Evolutionary conservation across 2,329 filamentous ascomycete genomes (phyloP), one percentile per base, ranked within the genome.

Genomic region (Fusarium sp.): DNA sequence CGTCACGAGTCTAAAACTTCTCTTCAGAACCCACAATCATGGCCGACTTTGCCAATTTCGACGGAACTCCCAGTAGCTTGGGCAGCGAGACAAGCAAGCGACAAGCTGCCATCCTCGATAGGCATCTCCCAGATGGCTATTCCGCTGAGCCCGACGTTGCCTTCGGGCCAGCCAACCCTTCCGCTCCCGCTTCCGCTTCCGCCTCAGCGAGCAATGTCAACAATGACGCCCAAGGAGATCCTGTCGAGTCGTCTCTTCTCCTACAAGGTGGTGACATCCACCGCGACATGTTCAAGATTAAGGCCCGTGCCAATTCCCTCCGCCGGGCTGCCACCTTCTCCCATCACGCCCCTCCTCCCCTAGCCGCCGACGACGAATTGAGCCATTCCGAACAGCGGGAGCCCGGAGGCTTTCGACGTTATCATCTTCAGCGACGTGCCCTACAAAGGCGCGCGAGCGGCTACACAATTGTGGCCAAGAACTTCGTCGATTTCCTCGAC

Each of bases 261-360:
- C 82, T 94, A 5, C 91, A 91, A 73, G 91, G 91, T 50, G 91
- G 91, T 39, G 91, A 94, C 72, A 90, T 94, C 21, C 91, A 94
- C 75, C 88, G 91, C 33, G 90, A 92, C 72, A 85, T 94, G 33
- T 94, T 91, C 84, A 91, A 88, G 74, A 88, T 93, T 71, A 88
- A 90, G 63, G 87, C 88, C 17, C 83, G 87, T 37, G 79, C 77
- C 29, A 76, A 74, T 76, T 76, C 85, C 73, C 71, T 80, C 78
- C 76, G 87, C 72, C 85, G 91, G 64, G 83, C 91, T 17, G 85
- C 85, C 52, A 93, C 90, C 0, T 93, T 93, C 72, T 89, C 91
- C 47, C 81, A 87, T 67, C 81, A 84, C 2, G 76, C 77, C 2
- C 75, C 74, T 18, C 76, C 77, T 13, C 74, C 71, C 6, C 71